phyloP scores from a whole-genome alignment of 2,329 filamentous ascomycete genomes.

The Fusarium musae region DNA sequence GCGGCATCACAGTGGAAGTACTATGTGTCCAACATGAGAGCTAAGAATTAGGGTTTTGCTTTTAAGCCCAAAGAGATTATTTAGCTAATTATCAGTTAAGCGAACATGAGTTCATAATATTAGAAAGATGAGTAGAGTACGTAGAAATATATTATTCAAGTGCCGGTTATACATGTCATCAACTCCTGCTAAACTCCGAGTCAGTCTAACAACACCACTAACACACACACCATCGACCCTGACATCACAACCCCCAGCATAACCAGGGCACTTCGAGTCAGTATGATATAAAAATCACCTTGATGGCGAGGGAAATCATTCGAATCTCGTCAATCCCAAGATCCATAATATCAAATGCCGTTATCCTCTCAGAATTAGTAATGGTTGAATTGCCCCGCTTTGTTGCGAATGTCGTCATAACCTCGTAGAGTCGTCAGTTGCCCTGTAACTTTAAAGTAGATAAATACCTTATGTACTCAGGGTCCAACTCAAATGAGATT shows the following conservation, averaged over 20 bases:
- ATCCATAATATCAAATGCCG: constrained; percentile 5
- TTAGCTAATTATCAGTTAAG: not conserved
- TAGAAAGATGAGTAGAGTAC: not conserved
- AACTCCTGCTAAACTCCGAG: not conserved
- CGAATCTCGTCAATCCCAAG: not conserved
- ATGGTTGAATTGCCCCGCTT: constrained; percentile 24
- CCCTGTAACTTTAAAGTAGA: not conserved
- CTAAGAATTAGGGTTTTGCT: not conserved
- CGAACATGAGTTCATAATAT: not conserved
- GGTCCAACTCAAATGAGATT: not conserved
- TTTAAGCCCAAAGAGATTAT: not conserved
- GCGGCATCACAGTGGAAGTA: not conserved
- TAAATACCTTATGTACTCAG: not conserved
- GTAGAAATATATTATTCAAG: not conserved
- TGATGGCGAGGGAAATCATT: constrained; percentile 11
- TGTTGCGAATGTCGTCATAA: constrained; percentile 35
- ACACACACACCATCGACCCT: not conserved
- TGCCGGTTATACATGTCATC: not conserved
- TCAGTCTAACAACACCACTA: not conserved
- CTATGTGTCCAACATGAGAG: not conserved
- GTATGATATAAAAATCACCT: constrained; percentile 2
- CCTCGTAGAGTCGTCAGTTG: not conserved
- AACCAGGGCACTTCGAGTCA: not conserved
- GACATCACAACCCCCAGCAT: not conserved
- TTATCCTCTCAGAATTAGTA: constrained; percentile 26